Percentiles rank a stretch among this genome's conserved stretches.
phyloP scores from a whole-genome alignment of 176 grass and related monocot genomes.

The Ampelocalamus luodianensis region DNA sequence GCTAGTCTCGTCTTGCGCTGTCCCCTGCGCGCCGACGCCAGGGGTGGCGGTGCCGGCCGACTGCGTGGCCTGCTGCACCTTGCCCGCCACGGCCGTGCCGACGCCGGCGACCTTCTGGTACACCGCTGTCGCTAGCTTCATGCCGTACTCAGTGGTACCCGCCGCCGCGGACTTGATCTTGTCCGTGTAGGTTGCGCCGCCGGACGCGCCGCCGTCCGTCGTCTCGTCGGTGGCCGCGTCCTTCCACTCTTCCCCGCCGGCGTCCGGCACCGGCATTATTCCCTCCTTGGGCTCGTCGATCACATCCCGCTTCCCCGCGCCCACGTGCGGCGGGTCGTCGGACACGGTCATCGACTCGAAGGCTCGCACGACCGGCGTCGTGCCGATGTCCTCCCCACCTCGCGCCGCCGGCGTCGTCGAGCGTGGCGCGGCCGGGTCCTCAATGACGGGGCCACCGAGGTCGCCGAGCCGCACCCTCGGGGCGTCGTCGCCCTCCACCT shows the following conservation, averaged over 20 bases:
- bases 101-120: slow-evolving; percentile 61
- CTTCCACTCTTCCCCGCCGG: neutral
- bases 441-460: slow-evolving; percentile 33
- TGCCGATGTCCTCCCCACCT: slow-evolving; percentile 75
- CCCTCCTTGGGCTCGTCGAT: neutral
- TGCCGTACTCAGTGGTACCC: slow-evolving; percentile 57
- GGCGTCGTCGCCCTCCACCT: slow-evolving; percentile 5
- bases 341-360: slow-evolving; percentile 69
- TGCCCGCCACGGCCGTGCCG: slow-evolving; percentile 41
- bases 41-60: slow-evolving; percentile 21
- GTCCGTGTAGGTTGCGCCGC: slow-evolving; percentile 41
- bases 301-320: neutral
- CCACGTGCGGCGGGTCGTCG: slow-evolving; percentile 38
- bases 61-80: slow-evolving; percentile 35
- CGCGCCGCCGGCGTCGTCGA: slow-evolving; percentile 44
- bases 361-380: slow-evolving; percentile 58
- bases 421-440: slow-evolving; percentile 65
- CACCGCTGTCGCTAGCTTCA: slow-evolving; percentile 52
- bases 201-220: neutral
- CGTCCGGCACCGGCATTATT: slow-evolving; percentile 30
- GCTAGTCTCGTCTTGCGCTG: neutral
- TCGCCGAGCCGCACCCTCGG: slow-evolving; percentile 45
- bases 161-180: slow-evolving; percentile 58
- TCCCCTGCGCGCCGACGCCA: neutral
- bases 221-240: neutral